These are phyloP conservation scores for Trichopus zeylanicus DNA, from an alignment of 116 monocot species.

Conservation along the genomic window DNA sequence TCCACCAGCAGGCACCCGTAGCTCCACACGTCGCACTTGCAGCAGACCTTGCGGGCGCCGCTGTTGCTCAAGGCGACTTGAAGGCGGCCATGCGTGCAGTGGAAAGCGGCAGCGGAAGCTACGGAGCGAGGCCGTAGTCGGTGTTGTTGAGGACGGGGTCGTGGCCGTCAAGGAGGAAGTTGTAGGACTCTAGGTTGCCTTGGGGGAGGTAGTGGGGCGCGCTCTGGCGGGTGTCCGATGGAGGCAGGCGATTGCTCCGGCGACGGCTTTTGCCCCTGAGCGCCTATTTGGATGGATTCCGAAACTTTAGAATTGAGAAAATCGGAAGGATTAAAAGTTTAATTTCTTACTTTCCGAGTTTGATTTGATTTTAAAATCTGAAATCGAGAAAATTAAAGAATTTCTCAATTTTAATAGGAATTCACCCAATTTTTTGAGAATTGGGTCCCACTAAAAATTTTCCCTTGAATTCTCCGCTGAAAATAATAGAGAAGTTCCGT, in stretches of 20 bases:
- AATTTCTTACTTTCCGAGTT: too few species aligned
- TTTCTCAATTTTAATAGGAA: too few species aligned
- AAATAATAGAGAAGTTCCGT: too few species aligned
- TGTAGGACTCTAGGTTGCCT: conserved; percentile 11
- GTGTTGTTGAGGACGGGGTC: conserved; percentile 3
- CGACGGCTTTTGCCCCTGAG: conserved; percentile 10
- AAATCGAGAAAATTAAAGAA: too few species aligned
- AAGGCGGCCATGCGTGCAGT: neutral
- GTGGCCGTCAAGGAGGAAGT: conserved; percentile 18
- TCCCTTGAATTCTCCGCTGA: too few species aligned
- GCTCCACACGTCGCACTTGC: conserved; percentile 21
- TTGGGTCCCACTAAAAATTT: too few species aligned
- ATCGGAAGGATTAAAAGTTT: too few species aligned
- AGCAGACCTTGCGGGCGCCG: neutral
- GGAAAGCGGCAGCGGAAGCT: neutral
- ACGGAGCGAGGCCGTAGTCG: conserved; percentile 1
- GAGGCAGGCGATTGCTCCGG: conserved; percentile 12
- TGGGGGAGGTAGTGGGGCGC: neutral
- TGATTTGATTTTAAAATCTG: too few species aligned
- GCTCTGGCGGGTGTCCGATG: neutral
- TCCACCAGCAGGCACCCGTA: conserved; percentile 24
- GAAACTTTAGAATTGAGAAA: too few species aligned
- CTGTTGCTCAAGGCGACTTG: conserved; percentile 12
- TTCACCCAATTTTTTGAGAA: too few species aligned
- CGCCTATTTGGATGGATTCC: too few species aligned